Evolutionary conservation across 345 rosid genomes (phyloP).

Genomic region (Ceriops tagal): DNA sequence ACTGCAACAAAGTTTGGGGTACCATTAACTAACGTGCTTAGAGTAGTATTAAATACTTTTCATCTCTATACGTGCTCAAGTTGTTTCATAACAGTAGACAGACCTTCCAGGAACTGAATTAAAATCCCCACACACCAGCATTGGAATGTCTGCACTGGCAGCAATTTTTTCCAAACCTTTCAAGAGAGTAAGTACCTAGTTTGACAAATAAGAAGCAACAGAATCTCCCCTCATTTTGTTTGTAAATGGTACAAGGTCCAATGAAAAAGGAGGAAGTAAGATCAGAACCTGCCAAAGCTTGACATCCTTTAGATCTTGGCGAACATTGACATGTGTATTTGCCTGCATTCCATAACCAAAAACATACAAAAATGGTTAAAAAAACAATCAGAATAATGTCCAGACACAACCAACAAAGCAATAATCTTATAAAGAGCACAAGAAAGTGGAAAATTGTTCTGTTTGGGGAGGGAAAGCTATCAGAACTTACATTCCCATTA

Average conservation of each 20-base stretch:
- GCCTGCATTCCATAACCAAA: conserved; percentile 54
- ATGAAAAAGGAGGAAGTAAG: conserved; percentile 5
- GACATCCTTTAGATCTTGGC: conserved; percentile 85
- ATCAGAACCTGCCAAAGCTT: conserved; percentile 91
- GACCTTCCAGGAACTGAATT: conserved; percentile 91
- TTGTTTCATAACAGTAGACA: conserved; percentile 22
- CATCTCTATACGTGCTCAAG: conserved; percentile 13
- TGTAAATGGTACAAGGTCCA: not conserved
- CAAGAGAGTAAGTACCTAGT: conserved; percentile 87
- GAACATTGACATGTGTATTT: conserved; percentile 83
- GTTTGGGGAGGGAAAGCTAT: too few species aligned
- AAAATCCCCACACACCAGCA: conserved; percentile 99
- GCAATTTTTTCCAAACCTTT: conserved; percentile 98
- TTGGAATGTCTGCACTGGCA: conserved; percentile 95
- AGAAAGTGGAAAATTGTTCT: too few species aligned
- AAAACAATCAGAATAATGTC: conserved; percentile 5
- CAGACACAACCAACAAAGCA: not conserved
- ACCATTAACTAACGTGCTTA: not conserved
- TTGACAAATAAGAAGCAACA: conserved; percentile 18
- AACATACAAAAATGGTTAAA: conserved; percentile 13
- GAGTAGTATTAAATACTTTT: not conserved
- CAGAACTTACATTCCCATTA: too few species aligned
- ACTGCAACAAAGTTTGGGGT: conserved; percentile 45
- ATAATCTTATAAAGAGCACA: too few species aligned
- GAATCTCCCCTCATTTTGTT: not conserved